These are phyloP conservation scores for Sarcodon aspratus DNA, from an alignment of 768 basidiomycete genomes.

Conservation along the genomic window DNA sequence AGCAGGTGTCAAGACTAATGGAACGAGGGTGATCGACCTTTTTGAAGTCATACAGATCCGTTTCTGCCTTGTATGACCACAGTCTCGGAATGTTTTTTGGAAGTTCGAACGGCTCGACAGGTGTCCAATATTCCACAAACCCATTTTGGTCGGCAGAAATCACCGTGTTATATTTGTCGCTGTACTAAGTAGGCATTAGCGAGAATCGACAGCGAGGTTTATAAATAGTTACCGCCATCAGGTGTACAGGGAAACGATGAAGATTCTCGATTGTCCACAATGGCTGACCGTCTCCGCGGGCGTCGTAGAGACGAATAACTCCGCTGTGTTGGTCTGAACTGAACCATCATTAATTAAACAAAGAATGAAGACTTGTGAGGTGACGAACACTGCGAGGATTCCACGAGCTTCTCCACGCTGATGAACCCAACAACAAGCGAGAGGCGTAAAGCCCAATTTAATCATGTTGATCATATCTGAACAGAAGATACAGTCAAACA, in stretches of 20 bases:
- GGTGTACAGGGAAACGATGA: slow-evolving; percentile 82
- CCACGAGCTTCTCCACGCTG: slow-evolving; percentile 77
- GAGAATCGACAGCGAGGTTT: not conserved
- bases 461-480: slow-evolving; percentile 99
- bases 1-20: not conserved
- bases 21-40: slow-evolving; percentile 43
- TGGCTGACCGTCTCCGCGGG: slow-evolving; percentile 72
- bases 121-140: slow-evolving; percentile 95
- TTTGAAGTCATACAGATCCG: slow-evolving; percentile 96
- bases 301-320: slow-evolving; percentile 83
- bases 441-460: slow-evolving; percentile 76
- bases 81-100: slow-evolving; percentile 69
- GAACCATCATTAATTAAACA: slow-evolving; percentile 10
- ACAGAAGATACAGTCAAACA: not conserved
- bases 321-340: slow-evolving; percentile 76
- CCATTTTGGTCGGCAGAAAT: slow-evolving; percentile 92
- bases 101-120: slow-evolving; percentile 75
- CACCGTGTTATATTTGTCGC: slow-evolving; percentile 81
- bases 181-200: slow-evolving; percentile 49
- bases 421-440: slow-evolving; percentile 94
- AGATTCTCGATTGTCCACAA: slow-evolving; percentile 66
- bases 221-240: slow-evolving; percentile 49
- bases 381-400: slow-evolving; percentile 75
- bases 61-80: slow-evolving; percentile 87
- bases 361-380: not conserved